These are phyloP conservation scores for Cercophora scortea DNA, from an alignment of 495 filamentous ascomycete genomes.

Conservation along the genomic window DNA sequence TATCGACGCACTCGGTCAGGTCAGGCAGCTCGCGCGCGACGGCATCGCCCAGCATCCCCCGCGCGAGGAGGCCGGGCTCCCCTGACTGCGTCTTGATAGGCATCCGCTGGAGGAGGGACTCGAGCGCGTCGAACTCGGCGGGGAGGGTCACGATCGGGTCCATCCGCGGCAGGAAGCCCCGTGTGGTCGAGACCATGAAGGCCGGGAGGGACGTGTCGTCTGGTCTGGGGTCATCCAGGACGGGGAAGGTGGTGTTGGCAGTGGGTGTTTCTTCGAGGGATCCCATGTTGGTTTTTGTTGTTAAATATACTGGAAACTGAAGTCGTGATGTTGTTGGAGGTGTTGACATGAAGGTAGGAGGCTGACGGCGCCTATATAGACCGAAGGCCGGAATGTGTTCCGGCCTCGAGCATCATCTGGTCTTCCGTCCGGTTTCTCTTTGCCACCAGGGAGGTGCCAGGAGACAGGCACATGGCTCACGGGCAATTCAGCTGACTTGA, in stretches of 20 bases:
- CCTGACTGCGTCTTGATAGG: constrained; percentile 65
- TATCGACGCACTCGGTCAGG: constrained; percentile 61
- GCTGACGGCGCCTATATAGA: constrained; percentile 43
- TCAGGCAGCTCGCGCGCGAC: constrained; percentile 63
- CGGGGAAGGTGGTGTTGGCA: constrained; percentile 19
- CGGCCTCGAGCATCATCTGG: constrained; percentile 33
- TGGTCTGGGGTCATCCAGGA: constrained; percentile 32
- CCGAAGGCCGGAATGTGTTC: constrained; percentile 56
- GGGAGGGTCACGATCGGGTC: constrained; percentile 57
- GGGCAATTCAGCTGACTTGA: no score
- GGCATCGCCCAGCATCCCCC: constrained; percentile 59
- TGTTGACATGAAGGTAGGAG: no score
- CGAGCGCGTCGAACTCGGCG: constrained; percentile 57
- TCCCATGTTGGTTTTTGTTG: constrained; percentile 15
- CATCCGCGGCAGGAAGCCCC: constrained; percentile 68
- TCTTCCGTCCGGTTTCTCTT: constrained; percentile 15
- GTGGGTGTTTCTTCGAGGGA: constrained; percentile 18
- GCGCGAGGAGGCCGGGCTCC: constrained; percentile 67
- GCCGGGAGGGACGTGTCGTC: constrained; percentile 51
- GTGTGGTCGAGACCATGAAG: constrained; percentile 80
- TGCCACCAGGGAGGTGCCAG: constrained; percentile 11
- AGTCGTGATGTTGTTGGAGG: no score
- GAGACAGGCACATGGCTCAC: neutral
- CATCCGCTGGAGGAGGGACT: constrained; percentile 63
- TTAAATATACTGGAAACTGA: neutral